Evolutionary conservation across 768 basidiomycete genomes (phyloP), one percentile per base, ranked within the genome.

Genomic region (Termitomyces sp.): DNA sequence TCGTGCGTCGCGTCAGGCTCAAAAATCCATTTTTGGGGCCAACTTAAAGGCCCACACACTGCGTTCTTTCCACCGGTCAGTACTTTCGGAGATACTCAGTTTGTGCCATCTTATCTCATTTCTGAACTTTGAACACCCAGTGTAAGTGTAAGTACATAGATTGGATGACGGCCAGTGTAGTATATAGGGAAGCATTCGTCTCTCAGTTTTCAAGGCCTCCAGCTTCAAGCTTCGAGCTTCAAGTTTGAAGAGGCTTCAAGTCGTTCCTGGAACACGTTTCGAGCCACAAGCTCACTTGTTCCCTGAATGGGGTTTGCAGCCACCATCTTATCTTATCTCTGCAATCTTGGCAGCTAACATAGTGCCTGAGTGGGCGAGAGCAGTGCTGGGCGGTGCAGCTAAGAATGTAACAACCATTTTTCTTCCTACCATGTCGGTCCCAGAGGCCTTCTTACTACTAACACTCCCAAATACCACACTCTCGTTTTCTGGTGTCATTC

Each of bases 361-460:
- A 22, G n/a, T n/a, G n/a, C n/a, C n/a, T n/a, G 14, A 34, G 18
- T 2, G 14, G 26, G 14, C 10, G 9, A 26, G 16, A n/a, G n/a
- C n/a, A n/a, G n/a, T n/a, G n/a, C n/a, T n/a, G 48, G 51, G 45
- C 55, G 43, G 50, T 53, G 59, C 59, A 53, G 18, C n/a, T n/a
- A n/a, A n/a, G n/a, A n/a, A n/a, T n/a, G n/a, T n/a, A 26, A 27
- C 12, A 45, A 24, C 22, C 47, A 48, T 20, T 44, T 9, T 32
- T 34, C 50, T 9, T 37, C 27, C 54, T 39, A 44, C 46, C 48
- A 65, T 67, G 66, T 44, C 53, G 27, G 49, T 27, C 14, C 60
- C 56, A 32, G 79, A 85, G 57, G 84, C 81, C 1, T 87, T 86
- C 67, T 66, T 80, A 24, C 78, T 89, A 22, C 71, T 88, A 50